Percentiles rank a stretch among this genome's conserved stretches.
These are phyloP conservation scores for Holtermannia corniformis DNA, from an alignment of 768 basidiomycete species.

Conservation along the genomic window DNA sequence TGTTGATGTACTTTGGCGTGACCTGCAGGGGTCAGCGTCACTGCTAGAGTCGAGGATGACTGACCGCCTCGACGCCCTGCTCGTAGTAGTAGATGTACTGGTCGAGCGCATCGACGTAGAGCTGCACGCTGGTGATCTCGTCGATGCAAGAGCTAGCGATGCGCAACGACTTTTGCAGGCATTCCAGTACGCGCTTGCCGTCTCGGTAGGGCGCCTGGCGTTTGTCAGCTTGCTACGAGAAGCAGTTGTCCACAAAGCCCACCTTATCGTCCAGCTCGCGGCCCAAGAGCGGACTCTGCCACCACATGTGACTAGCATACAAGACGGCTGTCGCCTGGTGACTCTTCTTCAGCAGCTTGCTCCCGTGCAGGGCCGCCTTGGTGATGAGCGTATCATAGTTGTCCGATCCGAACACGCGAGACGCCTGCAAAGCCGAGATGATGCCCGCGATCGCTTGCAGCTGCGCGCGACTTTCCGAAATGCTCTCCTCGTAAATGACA, in stretches of 20 bases:
- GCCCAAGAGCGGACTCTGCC: conserved; percentile 62
- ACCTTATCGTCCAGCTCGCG: conserved; percentile 49
- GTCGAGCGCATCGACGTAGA: conserved; percentile 93
- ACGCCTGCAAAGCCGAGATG: conserved; percentile 78
- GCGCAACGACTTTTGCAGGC: conserved; percentile 88
- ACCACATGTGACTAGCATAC: conserved; percentile 95
- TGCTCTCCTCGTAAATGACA: conserved; percentile 94
- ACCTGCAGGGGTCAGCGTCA: conserved; percentile 59
- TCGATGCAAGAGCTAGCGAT: conserved; percentile 96
- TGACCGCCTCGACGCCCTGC: conserved; percentile 77
- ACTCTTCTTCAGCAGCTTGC: conserved; percentile 93
- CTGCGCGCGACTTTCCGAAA: conserved; percentile 90
- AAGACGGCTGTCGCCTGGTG: conserved; percentile 93
- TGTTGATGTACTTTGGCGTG: conserved; percentile 92
- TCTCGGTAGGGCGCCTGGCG: conserved; percentile 51
- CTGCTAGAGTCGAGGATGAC: conserved; percentile 30
- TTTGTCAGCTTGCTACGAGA: not conserved
- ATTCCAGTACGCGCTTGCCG: conserved; percentile 94
- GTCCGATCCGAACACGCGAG: conserved; percentile 83
- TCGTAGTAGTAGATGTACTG: conserved; percentile 95
- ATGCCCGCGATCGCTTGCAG: conserved; percentile 94
- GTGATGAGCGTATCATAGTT: conserved; percentile 97
- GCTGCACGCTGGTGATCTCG: conserved; percentile 89
- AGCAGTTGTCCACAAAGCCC: not conserved
- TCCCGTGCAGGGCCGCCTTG: conserved; percentile 95